These are phyloP conservation scores for Vaccinium corymbosum DNA, from an alignment of 148 eudicot genomes.

Conservation along the genomic window DNA sequence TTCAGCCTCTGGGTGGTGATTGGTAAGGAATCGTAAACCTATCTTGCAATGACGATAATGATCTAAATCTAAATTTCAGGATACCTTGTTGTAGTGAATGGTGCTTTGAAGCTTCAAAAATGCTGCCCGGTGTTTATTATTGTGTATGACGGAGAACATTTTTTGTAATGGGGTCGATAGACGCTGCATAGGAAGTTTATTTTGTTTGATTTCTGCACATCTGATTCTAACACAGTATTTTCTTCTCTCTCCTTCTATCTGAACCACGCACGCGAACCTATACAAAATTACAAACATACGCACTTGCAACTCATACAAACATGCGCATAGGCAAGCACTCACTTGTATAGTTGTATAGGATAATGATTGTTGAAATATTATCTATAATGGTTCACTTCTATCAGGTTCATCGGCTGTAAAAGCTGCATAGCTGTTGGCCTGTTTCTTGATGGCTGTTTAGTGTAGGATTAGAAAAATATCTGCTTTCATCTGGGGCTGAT, in stretches of 20 bases:
- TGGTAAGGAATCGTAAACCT: slow-evolving; percentile 47
- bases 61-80: slow-evolving; percentile 7
- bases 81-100: not conserved
- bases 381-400: not conserved
- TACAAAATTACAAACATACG: not conserved
- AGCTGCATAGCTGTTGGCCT: not conserved
- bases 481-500: not conserved
- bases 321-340: not conserved
- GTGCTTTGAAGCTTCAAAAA: not conserved
- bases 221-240: not conserved
- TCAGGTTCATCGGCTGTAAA: not conserved
- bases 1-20: slow-evolving; percentile 96
- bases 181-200: not conserved
- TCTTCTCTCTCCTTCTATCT: not conserved
- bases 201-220: not conserved
- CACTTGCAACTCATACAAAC: too few relatives aligned
- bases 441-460: slow-evolving; percentile 3
- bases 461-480: not conserved
- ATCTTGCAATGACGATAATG: not conserved
- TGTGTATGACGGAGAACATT: not conserved
- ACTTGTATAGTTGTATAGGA: not conserved
- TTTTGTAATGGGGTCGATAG: not conserved
- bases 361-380: not conserved
- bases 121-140: not conserved
- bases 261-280: not conserved